Base-by-base conservation (phyloP, 495 filamentous ascomycete genomes). In the Cetradonia linearis region DNA sequence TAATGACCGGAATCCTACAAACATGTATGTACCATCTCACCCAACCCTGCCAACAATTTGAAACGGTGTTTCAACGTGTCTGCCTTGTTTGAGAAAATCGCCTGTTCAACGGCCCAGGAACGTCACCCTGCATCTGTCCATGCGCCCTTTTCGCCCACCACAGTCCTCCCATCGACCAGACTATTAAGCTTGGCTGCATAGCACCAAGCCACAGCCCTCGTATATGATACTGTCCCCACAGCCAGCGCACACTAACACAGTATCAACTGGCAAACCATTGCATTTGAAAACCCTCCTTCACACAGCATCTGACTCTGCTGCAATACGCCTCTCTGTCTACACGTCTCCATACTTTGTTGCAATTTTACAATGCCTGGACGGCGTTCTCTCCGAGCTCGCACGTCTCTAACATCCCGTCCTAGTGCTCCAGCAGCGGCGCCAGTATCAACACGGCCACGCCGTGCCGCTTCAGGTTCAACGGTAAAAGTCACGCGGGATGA, bases 401-500 rank as follows among this genome's bases (percentile, higher is more conserved):
- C 65, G 58, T 64, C 64, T 67, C 70, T 71, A 53, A 75, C 75
- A 62, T 70, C 72, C 58, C 50, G 62, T 38, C 68, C 72, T 62
- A 76, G 71, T 57, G 50, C 50, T 5, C 63, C 67, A 61, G 75
- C 71, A 36, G 64, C 71, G 63, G 60, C 58, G 30, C 28, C 63
- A 37, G 58, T 59, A 53, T 56, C 50, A 33, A 63, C 64, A 16
- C 66, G 66, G 40, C 50, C 63, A 44, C 63, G 67, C 40, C 67
- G 66, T 54, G 46, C 57, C 30, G 61, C 66, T 38, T 62, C 63
- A 60, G 67, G 70, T 62, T 63, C 70, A 34, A 69, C 73, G 42
- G 70, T 77, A 36, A 81, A 82, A 25, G 73, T 83, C 54, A 77
- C 80, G 64, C 80, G 80, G 70, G 80, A 77, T 58, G 72, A 76